Percentiles rank a stretch among this genome's conserved stretches.
Evolutionary conservation across 2,329 filamentous ascomycete genomes (phyloP).

Genomic region (Phyllosticta citriasiana): DNA sequence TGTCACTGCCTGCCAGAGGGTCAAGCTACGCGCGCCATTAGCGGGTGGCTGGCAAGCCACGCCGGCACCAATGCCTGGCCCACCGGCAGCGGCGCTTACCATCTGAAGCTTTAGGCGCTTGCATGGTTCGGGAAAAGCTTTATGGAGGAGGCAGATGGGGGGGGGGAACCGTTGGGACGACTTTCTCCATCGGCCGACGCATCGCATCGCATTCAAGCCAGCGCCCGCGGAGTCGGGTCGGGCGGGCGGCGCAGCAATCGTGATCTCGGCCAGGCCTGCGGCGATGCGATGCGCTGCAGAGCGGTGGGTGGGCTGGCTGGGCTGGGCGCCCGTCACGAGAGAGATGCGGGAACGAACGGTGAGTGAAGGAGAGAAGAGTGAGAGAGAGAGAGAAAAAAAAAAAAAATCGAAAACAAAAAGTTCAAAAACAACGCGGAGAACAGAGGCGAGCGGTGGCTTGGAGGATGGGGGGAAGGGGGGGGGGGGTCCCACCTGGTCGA

Average conservation of each 20-base stretch:
- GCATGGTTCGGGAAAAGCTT: slow-evolving; percentile 1
- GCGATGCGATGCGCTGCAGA: background rate
- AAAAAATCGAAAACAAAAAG: too few species aligned
- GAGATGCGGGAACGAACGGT: too few species aligned
- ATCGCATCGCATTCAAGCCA: background rate
- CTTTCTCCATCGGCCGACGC: too few species aligned
- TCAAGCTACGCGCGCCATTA: slow-evolving; percentile 1
- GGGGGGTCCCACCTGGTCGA: background rate
- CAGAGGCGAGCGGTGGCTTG: background rate
- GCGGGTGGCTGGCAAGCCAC: slow-evolving; percentile 7
- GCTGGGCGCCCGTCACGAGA: too few species aligned
- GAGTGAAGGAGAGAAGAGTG: too few species aligned
- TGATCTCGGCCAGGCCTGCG: background rate
- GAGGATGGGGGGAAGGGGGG: background rate
- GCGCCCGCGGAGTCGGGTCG: slow-evolving; percentile 4
- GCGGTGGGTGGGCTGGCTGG: background rate
- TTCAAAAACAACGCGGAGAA: background rate
- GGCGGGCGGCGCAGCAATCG: slow-evolving; percentile 1
- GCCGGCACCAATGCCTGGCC: background rate
- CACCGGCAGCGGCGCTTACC: slow-evolving; percentile 2
- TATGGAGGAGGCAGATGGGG: slow-evolving; percentile 6
- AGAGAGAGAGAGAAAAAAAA: too few species aligned
- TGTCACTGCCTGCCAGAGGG: slow-evolving; percentile 1
- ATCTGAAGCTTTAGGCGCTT: too few species aligned
- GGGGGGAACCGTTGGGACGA: too few species aligned